Evolutionary conservation across 108 stramenopile genomes (phyloP), one percentile per base, ranked within the genome.

Genomic region (Schizochytrium sp.): DNA sequence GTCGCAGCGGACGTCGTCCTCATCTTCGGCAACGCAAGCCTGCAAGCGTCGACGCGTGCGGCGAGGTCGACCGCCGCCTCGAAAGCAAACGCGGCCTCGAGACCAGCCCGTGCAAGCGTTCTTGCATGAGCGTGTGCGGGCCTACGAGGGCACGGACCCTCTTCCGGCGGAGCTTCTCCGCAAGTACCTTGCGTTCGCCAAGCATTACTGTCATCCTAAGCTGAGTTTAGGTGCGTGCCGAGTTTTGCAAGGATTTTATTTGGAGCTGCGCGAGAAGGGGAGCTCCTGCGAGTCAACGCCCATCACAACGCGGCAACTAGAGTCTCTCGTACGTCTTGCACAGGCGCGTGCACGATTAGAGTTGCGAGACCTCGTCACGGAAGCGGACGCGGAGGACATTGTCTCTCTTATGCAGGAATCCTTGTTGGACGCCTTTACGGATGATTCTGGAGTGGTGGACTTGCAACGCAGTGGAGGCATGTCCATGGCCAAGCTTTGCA

Each of bases 281-380:
- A 58, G 88, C 28, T 91, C 87, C 44, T 89, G 89, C 25, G 95
- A 96, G 72, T 93, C 93, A 41, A 95, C 96, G 28, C 98, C 98
- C n/a, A 97, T 99, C 59, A 98, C 98, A 10, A 97, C 97, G 25
- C 95, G 99, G 10, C 99, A 99, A 90, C 93, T 99, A 58, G 98
- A 99, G 93, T 96, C 96, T 16, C 89, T 99, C 69, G 97, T 99
- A 58, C 96, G 96, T 19, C 91, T 97, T 4, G 94, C 96, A 10
- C 97, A 99, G 92, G 99, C 98, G 21, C 93, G 99, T 1, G 99
- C 99, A 12, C 97, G 97, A 76, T 95, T 97, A 34, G 97, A 98
- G 69, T 93, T 98, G 44, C 91, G 98, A 34, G 96, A 96, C 14
- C 93, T 93, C 72, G 98, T 98, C 18, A 94, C 97, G 10, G 92